A percentile compares a stretch with the other conserved stretches of the same genome.
Conservation (phyloP, 2,329 filamentous ascomycete species). For the Phaeosphaeria sp. region DNA sequence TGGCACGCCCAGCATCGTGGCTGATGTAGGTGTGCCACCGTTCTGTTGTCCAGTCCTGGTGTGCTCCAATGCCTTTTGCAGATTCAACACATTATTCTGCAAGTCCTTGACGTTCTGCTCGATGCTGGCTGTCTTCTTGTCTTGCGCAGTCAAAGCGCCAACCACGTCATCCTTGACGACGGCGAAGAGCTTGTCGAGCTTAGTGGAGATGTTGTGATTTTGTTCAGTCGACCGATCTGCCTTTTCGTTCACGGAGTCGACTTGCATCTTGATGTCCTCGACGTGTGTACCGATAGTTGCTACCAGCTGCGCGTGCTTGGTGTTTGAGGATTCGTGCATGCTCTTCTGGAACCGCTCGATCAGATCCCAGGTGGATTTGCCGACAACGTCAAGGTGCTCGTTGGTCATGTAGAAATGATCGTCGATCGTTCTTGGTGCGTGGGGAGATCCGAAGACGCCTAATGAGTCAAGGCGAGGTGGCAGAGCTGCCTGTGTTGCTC, state of each 20-base stretch:
- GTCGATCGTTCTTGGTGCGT: constrained; percentile 21
- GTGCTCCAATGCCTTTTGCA: constrained; percentile 34
- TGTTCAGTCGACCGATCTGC: constrained; percentile 24
- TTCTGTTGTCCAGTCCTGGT: constrained; percentile 5
- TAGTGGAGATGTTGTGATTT: constrained; percentile 25
- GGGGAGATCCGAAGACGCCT: constrained; percentile 3
- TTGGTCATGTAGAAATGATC: constrained; percentile 48
- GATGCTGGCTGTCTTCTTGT: constrained; percentile 30
- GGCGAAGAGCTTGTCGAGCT: constrained; percentile 34
- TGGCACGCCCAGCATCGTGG: constrained; percentile 4
- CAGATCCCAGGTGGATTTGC: constrained; percentile 34
- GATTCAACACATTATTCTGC: constrained; percentile 28
- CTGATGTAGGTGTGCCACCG: constrained; percentile 3
- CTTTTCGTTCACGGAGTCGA: constrained; percentile 32
- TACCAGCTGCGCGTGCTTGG: constrained; percentile 30
- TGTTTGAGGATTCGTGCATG: constrained; percentile 9
- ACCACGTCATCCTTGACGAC: constrained; percentile 36
- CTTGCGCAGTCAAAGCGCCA: constrained; percentile 29
- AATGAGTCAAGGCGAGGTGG: neutral
- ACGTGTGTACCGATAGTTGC: constrained; percentile 27
- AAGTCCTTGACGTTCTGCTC: constrained; percentile 34
- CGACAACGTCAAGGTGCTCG: constrained; percentile 44
- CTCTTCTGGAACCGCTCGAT: constrained; percentile 23
- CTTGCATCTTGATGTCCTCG: constrained; percentile 33
- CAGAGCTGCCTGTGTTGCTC: neutral